Conservation (phyloP, 352 stramenopile genomes). For the Peronospora tabacina region DNA sequence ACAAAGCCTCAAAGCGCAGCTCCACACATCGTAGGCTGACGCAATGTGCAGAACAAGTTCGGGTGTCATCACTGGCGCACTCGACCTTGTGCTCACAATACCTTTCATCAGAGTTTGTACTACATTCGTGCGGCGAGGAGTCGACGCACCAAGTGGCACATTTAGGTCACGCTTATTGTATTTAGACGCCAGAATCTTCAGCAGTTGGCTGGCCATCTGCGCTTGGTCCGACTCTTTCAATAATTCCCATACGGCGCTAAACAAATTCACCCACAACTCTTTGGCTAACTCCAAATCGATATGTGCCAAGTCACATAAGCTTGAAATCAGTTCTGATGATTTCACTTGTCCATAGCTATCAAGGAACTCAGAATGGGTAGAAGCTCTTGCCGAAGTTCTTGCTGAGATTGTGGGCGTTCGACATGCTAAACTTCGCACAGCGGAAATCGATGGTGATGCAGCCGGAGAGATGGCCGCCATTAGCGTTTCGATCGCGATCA, state of each 20-base stretch:
- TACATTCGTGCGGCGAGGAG: conserved; percentile 62
- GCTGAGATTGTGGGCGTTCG: background rate
- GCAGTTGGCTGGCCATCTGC: conserved; percentile 48
- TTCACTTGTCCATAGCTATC: conserved; percentile 26
- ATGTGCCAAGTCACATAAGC: conserved; percentile 64
- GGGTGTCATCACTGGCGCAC: conserved; percentile 63
- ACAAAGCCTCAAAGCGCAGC: conserved; percentile 53
- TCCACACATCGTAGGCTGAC: conserved; percentile 81
- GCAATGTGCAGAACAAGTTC: conserved; percentile 81
- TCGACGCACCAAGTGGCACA: conserved; percentile 42
- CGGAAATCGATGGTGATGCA: conserved; percentile 12
- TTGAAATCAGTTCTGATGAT: conserved; percentile 35
- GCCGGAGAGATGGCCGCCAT: conserved; percentile 38
- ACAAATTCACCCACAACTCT: conserved; percentile 76
- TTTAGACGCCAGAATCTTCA: conserved; percentile 78
- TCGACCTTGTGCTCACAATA: conserved; percentile 50
- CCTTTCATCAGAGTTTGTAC: conserved; percentile 80
- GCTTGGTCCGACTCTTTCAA: conserved; percentile 44
- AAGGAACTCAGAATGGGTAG: conserved; percentile 27
- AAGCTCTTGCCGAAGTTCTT: conserved; percentile 4
- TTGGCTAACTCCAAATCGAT: conserved; percentile 81
- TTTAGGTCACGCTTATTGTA: conserved; percentile 85
- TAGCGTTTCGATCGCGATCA: conserved; percentile 70
- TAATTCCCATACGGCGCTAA: conserved; percentile 47
- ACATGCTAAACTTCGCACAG: background rate